phyloP scores from a whole-genome alignment of 768 basidiomycete species.

The Hemileccinum impolitum region DNA sequence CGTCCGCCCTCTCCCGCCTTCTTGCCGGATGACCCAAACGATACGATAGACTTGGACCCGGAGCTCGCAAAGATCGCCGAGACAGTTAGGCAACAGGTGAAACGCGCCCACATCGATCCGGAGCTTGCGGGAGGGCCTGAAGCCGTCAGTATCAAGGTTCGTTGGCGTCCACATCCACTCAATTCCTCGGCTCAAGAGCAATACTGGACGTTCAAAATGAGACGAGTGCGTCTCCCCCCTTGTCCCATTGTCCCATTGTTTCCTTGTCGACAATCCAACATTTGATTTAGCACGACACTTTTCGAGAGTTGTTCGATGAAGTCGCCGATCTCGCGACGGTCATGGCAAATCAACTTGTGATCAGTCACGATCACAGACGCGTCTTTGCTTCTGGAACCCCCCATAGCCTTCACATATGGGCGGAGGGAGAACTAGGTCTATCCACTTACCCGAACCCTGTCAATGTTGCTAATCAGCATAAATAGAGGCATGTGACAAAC shows the following conservation, averaged over 20 bases:
- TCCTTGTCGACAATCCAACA: background rate
- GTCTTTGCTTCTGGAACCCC: constrained; percentile 72
- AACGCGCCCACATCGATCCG: constrained; percentile 20
- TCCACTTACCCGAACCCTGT: constrained; percentile 4
- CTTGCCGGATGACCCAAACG: constrained; percentile 42
- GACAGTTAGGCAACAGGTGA: constrained; percentile 31
- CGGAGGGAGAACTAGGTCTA: constrained; percentile 63
- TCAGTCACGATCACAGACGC: constrained; percentile 59
- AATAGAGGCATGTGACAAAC: constrained; percentile 63
- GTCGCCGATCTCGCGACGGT: constrained; percentile 60
- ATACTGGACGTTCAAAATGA: constrained; percentile 53
- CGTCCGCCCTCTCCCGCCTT: constrained; percentile 38
- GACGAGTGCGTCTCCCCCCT: constrained; percentile 43
- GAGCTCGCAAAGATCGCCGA: constrained; percentile 60
- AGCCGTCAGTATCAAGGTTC: constrained; percentile 50
- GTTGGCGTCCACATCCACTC: constrained; percentile 65
- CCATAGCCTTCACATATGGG: constrained; percentile 61
- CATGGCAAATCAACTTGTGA: constrained; percentile 48
- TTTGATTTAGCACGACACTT: constrained; percentile 55
- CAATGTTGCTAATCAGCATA: constrained; percentile 6
- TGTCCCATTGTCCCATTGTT: background rate
- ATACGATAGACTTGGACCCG: constrained; percentile 52
- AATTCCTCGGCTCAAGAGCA: constrained; percentile 38
- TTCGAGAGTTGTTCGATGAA: constrained; percentile 62
- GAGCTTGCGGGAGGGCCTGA: constrained; percentile 33